Percentiles rank a stretch among this genome's conserved stretches.
Conservation (phyloP, 2,329 filamentous ascomycete genomes). For the Phyllosticta capitalensis region DNA sequence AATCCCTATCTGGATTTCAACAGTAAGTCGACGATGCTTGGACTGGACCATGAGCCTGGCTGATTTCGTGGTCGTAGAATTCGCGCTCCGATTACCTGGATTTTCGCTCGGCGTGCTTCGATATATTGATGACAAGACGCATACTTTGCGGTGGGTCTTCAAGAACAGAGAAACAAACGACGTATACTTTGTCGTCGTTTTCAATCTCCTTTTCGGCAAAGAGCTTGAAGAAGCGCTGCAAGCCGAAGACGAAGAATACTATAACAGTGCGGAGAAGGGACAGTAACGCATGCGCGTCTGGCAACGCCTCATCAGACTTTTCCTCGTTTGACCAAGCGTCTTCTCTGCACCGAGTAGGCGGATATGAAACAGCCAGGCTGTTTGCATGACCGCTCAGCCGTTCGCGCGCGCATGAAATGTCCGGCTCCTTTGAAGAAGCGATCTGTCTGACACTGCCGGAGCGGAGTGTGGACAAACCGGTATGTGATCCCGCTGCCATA, state of each 20-base stretch:
- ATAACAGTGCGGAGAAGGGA: not conserved
- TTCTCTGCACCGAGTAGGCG: not conserved
- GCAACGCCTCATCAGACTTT: not conserved
- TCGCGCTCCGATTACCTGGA: slow-evolving; percentile 35
- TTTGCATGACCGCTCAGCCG: not conserved
- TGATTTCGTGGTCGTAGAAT: slow-evolving; percentile 18
- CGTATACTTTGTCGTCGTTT: slow-evolving; percentile 36
- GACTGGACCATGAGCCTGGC: not conserved
- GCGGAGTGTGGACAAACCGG: not conserved
- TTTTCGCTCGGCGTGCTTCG: slow-evolving; percentile 36
- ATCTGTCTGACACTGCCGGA: not conserved
- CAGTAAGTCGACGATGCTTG: slow-evolving; percentile 14
- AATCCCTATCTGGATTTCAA: slow-evolving; percentile 41
- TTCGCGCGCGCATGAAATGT: not conserved
- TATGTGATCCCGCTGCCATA: not conserved
- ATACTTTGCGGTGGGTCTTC: slow-evolving; percentile 37
- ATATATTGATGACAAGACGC: slow-evolving; percentile 40
- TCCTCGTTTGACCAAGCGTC: not conserved
- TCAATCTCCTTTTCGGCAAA: slow-evolving; percentile 36
- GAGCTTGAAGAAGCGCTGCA: slow-evolving; percentile 29
- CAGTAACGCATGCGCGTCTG: not conserved
- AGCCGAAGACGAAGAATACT: slow-evolving; percentile 15
- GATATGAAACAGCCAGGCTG: not conserved
- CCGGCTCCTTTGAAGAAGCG: not conserved
- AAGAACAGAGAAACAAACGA: slow-evolving; percentile 34